Evolutionary conservation across 805 yeast species (phyloP), one percentile per base, ranked within the genome.

Genomic region (Candida chauliodis): DNA sequence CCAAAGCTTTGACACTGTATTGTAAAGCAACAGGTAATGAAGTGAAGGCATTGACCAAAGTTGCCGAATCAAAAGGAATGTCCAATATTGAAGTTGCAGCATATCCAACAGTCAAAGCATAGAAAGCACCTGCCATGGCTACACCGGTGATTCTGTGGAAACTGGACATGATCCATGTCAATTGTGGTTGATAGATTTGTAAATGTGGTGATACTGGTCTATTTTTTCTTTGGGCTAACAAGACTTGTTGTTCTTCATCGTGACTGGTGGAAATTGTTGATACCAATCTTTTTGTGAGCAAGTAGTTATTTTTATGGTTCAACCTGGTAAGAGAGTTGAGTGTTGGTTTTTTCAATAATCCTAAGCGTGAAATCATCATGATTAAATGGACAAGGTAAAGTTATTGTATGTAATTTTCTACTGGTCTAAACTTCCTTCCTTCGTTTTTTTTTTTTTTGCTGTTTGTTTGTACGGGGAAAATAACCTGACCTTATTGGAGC

Each of bases 181-280:
- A 59, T 70, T 93, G 97, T 30, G 95, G 95, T 69, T 90, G 75
- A 71, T 91, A 91, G 58, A 93, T 90, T 45, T 80, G 68, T 57
- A 91, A 73, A 62, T 91, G 95, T 40, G 98, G 98, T 21, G 96
- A 88, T 11, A 76, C 66, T 23, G 98, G 98, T 69, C 99, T 82
- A 68, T 79, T 76, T 49, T 72, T 76, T 64, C 99, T 80, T 72
- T 91, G 98, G 38, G 80, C 79, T 40, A 78, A 73, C 45, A 91
- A 75, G 40, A 89, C 72, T 24, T 75, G 75, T 48, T 84, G 75
- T 53, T 84, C 95, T 49, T 78, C 78, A 18, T 67, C 76, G 29
- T 72, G 70, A 24, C 86, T 66, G 35, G 88, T 74, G 49, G 62
- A 59, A 34, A 66, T 55, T 19, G 69, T 57, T 33, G 67, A 48